These are phyloP conservation scores for Aspergillus fijiensis DNA, from an alignment of 2,329 filamentous ascomycete species.

Conservation along the genomic window DNA sequence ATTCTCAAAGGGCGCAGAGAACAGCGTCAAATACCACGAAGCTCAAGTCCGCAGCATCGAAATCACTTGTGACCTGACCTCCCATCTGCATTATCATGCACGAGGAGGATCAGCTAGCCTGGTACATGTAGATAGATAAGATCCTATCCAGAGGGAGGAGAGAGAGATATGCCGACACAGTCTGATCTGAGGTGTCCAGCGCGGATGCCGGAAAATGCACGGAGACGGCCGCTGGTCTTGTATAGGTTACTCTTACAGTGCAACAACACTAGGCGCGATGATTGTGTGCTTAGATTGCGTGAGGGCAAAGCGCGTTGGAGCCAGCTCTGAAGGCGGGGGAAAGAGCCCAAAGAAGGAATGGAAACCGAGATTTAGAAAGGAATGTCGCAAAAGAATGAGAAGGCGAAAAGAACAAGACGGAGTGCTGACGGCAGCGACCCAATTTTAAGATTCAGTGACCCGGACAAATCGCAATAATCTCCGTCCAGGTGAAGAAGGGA, in stretches of 20 bases:
- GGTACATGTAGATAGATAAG: constrained; percentile 18
- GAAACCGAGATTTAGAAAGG: constrained; percentile 14
- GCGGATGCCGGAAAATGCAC: not conserved
- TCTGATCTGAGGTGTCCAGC: not conserved
- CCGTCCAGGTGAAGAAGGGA: constrained; percentile 2
- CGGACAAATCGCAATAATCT: not conserved
- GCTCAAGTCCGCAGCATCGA: constrained; percentile 34
- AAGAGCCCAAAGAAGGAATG: constrained; percentile 19
- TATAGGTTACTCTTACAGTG: not conserved
- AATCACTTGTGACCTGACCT: constrained; percentile 32
- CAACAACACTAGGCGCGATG: constrained; percentile 10
- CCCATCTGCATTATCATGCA: constrained; percentile 33
- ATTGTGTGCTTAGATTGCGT: constrained; percentile 12
- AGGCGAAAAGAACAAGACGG: constrained; percentile 12
- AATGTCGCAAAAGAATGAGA: constrained; percentile 16
- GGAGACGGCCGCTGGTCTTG: not conserved
- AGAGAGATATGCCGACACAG: not conserved
- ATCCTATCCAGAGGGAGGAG: not conserved
- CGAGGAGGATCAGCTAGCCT: constrained; percentile 19
- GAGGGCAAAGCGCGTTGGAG: constrained; percentile 14
- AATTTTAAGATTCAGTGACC: constrained; percentile 1
- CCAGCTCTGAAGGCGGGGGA: constrained; percentile 8
- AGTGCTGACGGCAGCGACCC: not conserved
- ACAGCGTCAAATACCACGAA: constrained; percentile 33
- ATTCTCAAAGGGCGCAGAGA: constrained; percentile 34